A percentile compares a stretch with the other conserved stretches of the same genome.
These are phyloP conservation scores for Sarocladiaceae sp. DNA, from an alignment of 2,329 filamentous ascomycete species.

Conservation along the genomic window DNA sequence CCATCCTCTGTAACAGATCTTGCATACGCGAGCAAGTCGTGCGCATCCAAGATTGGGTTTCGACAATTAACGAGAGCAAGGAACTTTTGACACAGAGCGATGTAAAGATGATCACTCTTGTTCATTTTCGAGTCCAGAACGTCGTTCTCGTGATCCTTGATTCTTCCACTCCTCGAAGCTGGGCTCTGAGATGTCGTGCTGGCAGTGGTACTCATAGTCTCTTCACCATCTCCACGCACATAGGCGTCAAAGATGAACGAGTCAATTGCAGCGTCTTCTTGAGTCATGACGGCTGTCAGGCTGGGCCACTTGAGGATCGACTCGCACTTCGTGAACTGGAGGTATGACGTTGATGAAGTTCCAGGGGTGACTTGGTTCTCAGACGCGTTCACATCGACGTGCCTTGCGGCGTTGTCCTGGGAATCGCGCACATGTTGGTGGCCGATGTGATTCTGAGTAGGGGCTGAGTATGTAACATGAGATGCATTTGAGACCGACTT, in stretches of 20 bases:
- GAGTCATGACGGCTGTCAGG: background rate
- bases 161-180: too few relatives aligned
- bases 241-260: background rate
- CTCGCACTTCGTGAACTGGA: background rate
- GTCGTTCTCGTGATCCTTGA: too few relatives aligned
- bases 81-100: slow-evolving; percentile 11
- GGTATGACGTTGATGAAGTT: background rate
- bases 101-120: background rate
- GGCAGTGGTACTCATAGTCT: background rate
- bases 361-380: too few relatives aligned
- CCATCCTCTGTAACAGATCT: slow-evolving; percentile 15
- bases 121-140: too few relatives aligned
- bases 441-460: too few relatives aligned
- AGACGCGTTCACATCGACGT: too few relatives aligned
- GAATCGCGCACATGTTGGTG: too few relatives aligned
- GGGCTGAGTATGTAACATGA: too few relatives aligned
- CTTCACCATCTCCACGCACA: background rate
- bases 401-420: too few relatives aligned
- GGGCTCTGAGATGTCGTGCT: too few relatives aligned
- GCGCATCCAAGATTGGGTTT: slow-evolving; percentile 17
- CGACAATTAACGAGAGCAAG: slow-evolving; percentile 16
- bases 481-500: background rate
- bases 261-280: background rate
- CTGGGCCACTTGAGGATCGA: background rate
- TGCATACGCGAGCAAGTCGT: slow-evolving; percentile 15